phyloP scores from a whole-genome alignment of 2,329 filamentous ascomycete species.

The Albophoma yamanashiensis region DNA sequence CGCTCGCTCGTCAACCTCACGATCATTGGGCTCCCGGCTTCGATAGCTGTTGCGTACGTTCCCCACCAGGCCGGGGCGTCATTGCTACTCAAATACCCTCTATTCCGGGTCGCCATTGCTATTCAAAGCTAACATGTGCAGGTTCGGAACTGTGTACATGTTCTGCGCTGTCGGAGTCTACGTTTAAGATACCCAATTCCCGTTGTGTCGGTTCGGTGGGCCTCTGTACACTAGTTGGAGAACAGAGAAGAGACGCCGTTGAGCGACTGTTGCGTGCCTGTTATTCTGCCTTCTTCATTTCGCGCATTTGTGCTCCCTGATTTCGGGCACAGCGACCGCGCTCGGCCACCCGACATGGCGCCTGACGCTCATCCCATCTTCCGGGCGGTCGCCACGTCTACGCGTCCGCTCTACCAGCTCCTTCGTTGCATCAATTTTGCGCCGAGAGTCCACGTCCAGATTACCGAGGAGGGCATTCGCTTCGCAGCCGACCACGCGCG shows the following conservation, averaged over 20 bases:
- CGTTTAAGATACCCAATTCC: conserved; percentile 57
- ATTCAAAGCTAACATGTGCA: conserved; percentile 25
- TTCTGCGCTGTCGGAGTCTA: conserved; percentile 98
- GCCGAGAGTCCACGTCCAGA: conserved; percentile 53
- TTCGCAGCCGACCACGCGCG: conserved; percentile 83
- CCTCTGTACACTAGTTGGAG: conserved; percentile 26
- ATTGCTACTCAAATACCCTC: conserved; percentile 2
- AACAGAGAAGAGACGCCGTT: conserved; percentile 18
- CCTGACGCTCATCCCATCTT: conserved; percentile 44
- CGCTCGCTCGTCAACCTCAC: conserved; percentile 69
- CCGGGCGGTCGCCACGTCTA: conserved; percentile 66
- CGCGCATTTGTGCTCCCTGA: neutral
- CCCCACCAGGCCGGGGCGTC: neutral
- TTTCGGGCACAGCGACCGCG: neutral
- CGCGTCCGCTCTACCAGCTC: conserved; percentile 60
- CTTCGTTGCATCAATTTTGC: conserved; percentile 49
- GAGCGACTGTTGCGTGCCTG: conserved; percentile 14
- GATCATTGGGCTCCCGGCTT: conserved; percentile 74
- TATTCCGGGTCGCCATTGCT: conserved; percentile 1
- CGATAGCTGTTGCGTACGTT: conserved; percentile 78
- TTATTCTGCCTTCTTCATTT: conserved; percentile 7
- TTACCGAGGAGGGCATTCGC: conserved; percentile 74
- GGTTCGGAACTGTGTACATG: conserved; percentile 93
- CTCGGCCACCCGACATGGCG: conserved; percentile 14
- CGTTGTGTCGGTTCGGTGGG: conserved; percentile 12